Percentiles rank a stretch among this genome's conserved stretches.
phyloP scores from a whole-genome alignment of 768 basidiomycete genomes.

The Hysterangium stoloniferum region DNA sequence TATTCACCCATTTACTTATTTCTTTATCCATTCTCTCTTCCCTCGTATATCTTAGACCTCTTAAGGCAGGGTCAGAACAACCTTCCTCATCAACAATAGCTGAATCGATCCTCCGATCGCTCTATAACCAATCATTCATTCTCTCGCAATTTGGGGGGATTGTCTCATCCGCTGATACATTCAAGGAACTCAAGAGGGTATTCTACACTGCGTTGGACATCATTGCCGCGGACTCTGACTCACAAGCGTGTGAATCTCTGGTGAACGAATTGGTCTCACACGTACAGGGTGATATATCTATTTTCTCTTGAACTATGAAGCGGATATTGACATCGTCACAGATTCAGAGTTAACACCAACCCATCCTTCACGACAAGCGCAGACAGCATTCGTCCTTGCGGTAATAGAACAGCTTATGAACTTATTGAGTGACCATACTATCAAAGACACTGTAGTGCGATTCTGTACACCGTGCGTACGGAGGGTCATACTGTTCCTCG shows the following conservation, averaged over 20 bases:
- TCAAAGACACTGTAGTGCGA: conserved; percentile 50
- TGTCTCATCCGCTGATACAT: conserved; percentile 46
- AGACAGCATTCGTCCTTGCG: conserved; percentile 58
- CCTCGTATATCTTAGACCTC: conserved; percentile 43
- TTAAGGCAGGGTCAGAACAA: background rate
- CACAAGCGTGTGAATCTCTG: background rate
- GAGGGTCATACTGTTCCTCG: conserved; percentile 7
- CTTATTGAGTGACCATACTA: conserved; percentile 41
- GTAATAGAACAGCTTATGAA: conserved; percentile 74
- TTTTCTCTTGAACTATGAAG: background rate
- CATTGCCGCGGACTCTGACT: conserved; percentile 34
- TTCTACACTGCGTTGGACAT: conserved; percentile 78
- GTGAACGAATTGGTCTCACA: background rate
- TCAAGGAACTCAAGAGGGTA: conserved; percentile 63
- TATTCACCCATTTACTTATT: conserved; percentile 70
- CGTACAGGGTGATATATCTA: background rate
- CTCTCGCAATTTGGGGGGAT: conserved; percentile 76
- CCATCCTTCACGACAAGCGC: conserved; percentile 24
- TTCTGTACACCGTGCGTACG: conserved; percentile 56
- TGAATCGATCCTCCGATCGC: conserved; percentile 42
- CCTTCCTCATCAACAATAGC: conserved; percentile 34
- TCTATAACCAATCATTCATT: conserved; percentile 67
- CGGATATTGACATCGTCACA: conserved; percentile 12
- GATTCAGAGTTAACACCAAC: conserved; percentile 6
- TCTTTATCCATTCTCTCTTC: conserved; percentile 52